Evolutionary conservation across 1,139 yeast genomes (phyloP), one percentile per base, ranked within the genome.

Genomic region (Eremothecium sinecaudum): DNA sequence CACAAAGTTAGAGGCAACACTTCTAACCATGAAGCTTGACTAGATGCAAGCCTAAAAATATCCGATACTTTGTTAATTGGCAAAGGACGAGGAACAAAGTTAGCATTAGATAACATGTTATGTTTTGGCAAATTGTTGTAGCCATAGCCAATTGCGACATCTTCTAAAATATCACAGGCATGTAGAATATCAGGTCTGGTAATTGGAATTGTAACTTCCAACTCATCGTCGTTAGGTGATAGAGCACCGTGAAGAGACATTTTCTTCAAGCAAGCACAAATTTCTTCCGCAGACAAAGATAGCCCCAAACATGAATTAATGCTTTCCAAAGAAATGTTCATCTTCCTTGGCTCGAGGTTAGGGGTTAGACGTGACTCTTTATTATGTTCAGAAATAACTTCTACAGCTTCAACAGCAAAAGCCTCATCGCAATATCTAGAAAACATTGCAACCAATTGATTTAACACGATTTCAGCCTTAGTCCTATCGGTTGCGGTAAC

Each of bases 111-210:
- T 47, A 76, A 67, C 41, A 94, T 92, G 58, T 80, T 80, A 37
- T 94, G 78, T 62, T 79, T 83, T 43, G 71, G 71, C 55, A 92
- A 71, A 59, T 83, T 84, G 63, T 87, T 82, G 69, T 79, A 92
- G 40, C 98, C 99, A 58, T 86, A 92, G 22, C 86, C 94, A 56
- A 92, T 80, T 34, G 96, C 98, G 31, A 87, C 95, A 61, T 92
- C 99, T 63, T 92, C 99, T 94, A 92, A 82, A 48, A 92, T 80
- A 62, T 92, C 99, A 69, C 98, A 90, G 61, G 86, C 94, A 62
- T 92, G 99, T 53, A 92, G 71, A 43, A 92, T 74, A 61, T 92
- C 99, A 7, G 97, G 78, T 66, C 99, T 79, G 30, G 98, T 90
- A 50, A 84, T 78, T 46, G 99, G 98, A 41, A 90, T 73, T 30